These are phyloP conservation scores for Cystofilobasidium ferigula DNA, from an alignment of 768 basidiomycete genomes.

Conservation along the genomic window DNA sequence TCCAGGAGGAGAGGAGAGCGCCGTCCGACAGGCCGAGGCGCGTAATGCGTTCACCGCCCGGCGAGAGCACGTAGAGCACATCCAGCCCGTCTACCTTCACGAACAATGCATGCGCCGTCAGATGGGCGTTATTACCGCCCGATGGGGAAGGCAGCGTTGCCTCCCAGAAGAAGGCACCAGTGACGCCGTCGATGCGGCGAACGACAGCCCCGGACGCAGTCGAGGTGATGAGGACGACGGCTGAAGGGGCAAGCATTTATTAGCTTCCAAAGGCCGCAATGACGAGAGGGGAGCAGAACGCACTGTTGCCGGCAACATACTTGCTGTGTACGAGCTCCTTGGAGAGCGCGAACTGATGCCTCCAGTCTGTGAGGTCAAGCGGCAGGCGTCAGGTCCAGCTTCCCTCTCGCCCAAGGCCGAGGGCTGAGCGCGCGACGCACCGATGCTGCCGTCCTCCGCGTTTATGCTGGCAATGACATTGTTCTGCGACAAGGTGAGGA, in stretches of 20 bases:
- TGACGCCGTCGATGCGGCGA: constrained; percentile 54
- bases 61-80: constrained; percentile 30
- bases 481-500: constrained; percentile 56
- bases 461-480: constrained; percentile 71
- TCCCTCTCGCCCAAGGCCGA: not conserved
- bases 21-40: not conserved
- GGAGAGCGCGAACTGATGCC: constrained; percentile 61
- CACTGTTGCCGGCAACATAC: constrained; percentile 33
- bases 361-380: constrained; percentile 51
- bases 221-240: constrained; percentile 58
- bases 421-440: constrained; percentile 40
- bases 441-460: constrained; percentile 56
- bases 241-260: not conserved
- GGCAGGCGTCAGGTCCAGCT: not conserved
- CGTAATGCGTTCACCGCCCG: constrained; percentile 24
- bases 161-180: constrained; percentile 59
- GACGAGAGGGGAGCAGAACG: not conserved
- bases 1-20: constrained; percentile 47
- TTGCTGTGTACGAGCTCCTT: constrained; percentile 59
- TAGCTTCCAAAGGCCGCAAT: not conserved
- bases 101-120: constrained; percentile 47
- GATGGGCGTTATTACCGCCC: constrained; percentile 46
- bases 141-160: constrained; percentile 46
- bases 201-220: constrained; percentile 50
- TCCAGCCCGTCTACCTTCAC: constrained; percentile 41